Evolutionary conservation across 306 rosid species (phyloP), one percentile per base, ranked within the genome.

Genomic region (Lotus japonicus): DNA sequence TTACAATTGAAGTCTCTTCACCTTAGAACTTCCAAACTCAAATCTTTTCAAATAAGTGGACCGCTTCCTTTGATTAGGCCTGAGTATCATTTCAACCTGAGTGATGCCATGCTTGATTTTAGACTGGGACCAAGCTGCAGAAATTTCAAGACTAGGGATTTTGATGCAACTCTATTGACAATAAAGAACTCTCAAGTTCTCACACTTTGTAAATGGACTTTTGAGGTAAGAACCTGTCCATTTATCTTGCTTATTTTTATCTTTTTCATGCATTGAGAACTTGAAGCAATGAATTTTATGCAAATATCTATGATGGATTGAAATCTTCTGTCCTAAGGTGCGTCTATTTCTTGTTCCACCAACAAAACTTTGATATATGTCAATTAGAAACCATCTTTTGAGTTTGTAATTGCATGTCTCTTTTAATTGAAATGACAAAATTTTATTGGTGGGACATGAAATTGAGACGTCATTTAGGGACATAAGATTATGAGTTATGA

Each of bases 61-160:
- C 68, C 48, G 10, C 87, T 87, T 60, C 96, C 97, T 33, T 13
- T 11, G 68, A 81, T 92, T 73, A 38, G 33, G 70, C 83, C 83
- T 7, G 83, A 85, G 62, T 41, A 64, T 50, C 96, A 88, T 70
- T 91, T 88, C 79, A 91, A 91, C 67, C 68, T 91, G 49, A 73
- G 62, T 50, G 81, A 83, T 75, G 94, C 88, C 59, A 82, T 82
- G 89, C 84, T 91, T 57, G 96, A 88, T 80, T 85, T 80, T 80
- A 85, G 91, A 81, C 62, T 73, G 18, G 96, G 91, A 48, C 86
- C 71, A 0, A 38, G 75, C 11, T 23, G 66, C 58, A 54, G 19
- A 3, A 12, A 64, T 15, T 72, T 88, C 38, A 61, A 48, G 35
- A 63, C 70, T 56, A 59, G 55, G 58, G 89, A 91, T 36, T 91